Evolutionary conservation across 2,329 filamentous ascomycete genomes (phyloP), one percentile per base, ranked within the genome.

Genomic region (Talaromyces sp.): DNA sequence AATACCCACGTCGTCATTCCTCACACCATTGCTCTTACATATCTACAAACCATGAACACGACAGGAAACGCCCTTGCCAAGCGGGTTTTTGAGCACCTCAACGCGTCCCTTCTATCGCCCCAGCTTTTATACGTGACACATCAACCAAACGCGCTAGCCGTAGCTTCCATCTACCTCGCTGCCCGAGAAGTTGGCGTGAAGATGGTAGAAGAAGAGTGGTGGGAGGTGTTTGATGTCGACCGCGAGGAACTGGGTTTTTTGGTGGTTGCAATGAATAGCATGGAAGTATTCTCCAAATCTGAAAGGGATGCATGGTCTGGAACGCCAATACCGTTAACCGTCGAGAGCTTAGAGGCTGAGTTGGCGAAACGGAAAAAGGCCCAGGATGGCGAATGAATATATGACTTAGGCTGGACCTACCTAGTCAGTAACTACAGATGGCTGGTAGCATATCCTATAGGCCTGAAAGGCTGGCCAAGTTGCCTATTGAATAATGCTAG

Each of bases 201-300:
- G 73, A 83, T 97, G 77, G 92, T 94, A 0, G 89, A 90, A 65
- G 86, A 85, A 55, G 88, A 91, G 65, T 99, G 95, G 95, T 99
- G 95, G 95, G 93, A 97, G 75, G 91, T 98, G 0, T 98, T 98
- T 74, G 95, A 99, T 75, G 91, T 95, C 7, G 93, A 97, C 69
- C 83, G 95, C 57, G 95, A 99, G 79, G 92, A 96, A 73, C 81
- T 99, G 40, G 95, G 95, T 0, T 98, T 98, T 68, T 76, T 98
- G 62, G 92, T 96, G 3, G 91, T 97, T 10, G 92, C 84, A 0
- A 85, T 97, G 84, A 81, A 87, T 64, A 97, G 93, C 69, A 79
- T 96, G 60, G 87, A 89, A 65, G 87, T 85, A 0, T 92, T 89
- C 76, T 86, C 87, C 59, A 77, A 76, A 63, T 81, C 81, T 50